Conservation (phyloP, 1,284 basidiomycete genomes). For the Cryptococcus wingfieldii region DNA sequence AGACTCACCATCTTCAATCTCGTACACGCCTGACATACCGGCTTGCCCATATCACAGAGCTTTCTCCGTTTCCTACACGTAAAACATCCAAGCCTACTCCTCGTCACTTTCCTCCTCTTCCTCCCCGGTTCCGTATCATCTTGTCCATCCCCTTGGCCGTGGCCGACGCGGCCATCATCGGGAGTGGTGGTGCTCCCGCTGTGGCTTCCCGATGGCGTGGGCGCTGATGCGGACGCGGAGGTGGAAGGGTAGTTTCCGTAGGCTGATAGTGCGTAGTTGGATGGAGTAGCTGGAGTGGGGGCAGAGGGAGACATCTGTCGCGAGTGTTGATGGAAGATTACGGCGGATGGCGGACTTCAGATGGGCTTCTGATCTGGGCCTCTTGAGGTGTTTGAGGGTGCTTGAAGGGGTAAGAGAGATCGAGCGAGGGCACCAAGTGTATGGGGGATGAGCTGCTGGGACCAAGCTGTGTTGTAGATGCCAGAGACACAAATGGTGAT, state of each 20-base stretch:
- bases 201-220: neutral
- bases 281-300: neutral
- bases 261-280: neutral
- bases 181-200: neutral
- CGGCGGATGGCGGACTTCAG: too few species aligned
- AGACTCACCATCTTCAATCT: slow-evolving; percentile 24
- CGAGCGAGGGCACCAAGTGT: too few species aligned
- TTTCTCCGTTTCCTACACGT: slow-evolving; percentile 29
- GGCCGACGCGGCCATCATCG: neutral
- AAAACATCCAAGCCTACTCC: slow-evolving; percentile 21
- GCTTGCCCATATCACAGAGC: slow-evolving; percentile 27
- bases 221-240: neutral
- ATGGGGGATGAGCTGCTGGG: too few species aligned
- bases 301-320: too few species aligned
- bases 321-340: too few species aligned
- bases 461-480: too few species aligned
- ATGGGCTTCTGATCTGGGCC: too few species aligned
- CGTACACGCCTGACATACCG: slow-evolving; percentile 21
- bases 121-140: slow-evolving; percentile 2
- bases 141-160: neutral
- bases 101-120: slow-evolving; percentile 26
- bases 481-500: too few species aligned
- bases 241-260: neutral
- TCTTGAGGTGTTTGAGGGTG: too few species aligned
- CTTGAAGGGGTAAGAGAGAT: too few species aligned